phyloP scores from a whole-genome alignment of 495 filamentous ascomycete genomes.

The Aspergillus funiculosus region DNA sequence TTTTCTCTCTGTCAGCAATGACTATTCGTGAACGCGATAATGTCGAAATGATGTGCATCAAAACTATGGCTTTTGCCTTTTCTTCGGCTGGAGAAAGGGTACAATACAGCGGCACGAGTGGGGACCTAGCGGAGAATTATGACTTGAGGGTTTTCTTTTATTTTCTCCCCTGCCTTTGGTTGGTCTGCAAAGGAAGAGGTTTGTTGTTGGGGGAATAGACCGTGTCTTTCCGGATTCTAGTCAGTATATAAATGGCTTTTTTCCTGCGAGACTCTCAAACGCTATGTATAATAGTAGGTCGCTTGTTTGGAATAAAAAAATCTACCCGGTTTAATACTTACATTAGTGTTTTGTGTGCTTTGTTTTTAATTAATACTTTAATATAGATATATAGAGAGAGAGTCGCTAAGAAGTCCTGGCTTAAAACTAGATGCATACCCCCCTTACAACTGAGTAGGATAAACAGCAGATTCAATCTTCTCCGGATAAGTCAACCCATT shows the following conservation, averaged over 20 bases:
- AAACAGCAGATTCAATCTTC: constrained; percentile 72
- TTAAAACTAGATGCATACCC: too few relatives aligned
- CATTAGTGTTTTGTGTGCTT: too few relatives aligned
- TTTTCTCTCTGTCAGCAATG: too few relatives aligned
- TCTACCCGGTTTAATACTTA: background rate
- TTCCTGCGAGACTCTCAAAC: constrained; percentile 6
- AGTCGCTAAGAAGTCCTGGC: too few relatives aligned
- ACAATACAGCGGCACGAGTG: constrained; percentile 8
- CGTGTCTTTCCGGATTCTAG: constrained; percentile 14
- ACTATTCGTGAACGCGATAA: constrained; percentile 2
- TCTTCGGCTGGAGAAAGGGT: background rate
- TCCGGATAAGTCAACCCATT: constrained; percentile 74
- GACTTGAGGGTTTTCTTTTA: constrained; percentile 1
- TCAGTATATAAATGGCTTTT: constrained; percentile 17
- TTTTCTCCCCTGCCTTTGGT: background rate
- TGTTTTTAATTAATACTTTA: too few relatives aligned
- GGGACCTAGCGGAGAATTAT: constrained; percentile 2
- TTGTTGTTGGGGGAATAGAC: constrained; percentile 11
- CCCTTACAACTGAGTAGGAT: constrained; percentile 43
- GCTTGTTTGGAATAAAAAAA: constrained; percentile 4
- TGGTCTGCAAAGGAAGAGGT: constrained; percentile 1
- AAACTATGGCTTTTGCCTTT: background rate
- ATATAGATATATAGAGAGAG: too few relatives aligned
- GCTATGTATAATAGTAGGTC: constrained; percentile 27
- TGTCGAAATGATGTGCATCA: constrained; percentile 3